A percentile compares a stretch with the other conserved stretches of the same genome.
Conservation (phyloP, 805 yeast species). For the Torulaspora delbrueckii region DNA sequence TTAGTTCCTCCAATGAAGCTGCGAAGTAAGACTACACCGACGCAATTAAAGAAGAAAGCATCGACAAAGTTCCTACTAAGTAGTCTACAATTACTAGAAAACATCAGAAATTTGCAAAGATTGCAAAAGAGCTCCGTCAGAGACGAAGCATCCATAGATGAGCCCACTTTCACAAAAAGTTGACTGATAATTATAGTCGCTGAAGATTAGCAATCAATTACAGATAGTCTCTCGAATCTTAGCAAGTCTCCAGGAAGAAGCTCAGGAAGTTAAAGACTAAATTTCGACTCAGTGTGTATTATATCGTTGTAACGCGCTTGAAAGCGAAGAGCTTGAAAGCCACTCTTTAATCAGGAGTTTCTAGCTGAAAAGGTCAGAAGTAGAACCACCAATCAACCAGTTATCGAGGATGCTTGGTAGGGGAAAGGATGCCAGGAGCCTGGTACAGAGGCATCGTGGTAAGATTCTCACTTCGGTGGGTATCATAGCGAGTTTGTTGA, state of each 20-base stretch:
- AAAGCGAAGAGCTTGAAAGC: background rate
- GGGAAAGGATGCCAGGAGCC: slow-evolving; percentile 8
- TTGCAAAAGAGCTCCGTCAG: background rate
- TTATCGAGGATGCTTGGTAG: slow-evolving; percentile 1
- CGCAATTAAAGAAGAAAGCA: background rate
- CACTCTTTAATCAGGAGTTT: background rate
- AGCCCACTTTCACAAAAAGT: background rate
- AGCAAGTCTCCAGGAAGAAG: background rate
- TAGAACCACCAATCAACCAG: background rate
- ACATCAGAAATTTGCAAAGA: slow-evolving; percentile 15
- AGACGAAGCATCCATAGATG: background rate
- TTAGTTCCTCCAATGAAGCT: slow-evolving; percentile 17
- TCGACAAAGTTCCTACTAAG: slow-evolving; percentile 9
- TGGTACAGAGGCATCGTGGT: slow-evolving; percentile 27
- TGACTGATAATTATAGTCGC: background rate
- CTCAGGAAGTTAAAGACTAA: background rate
- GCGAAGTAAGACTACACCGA: background rate
- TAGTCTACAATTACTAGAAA: slow-evolving; percentile 16
- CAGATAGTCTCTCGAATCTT: background rate
- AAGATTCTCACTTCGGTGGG: slow-evolving; percentile 24
- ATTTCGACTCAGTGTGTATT: background rate
- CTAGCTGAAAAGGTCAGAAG: background rate
- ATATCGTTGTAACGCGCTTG: background rate
- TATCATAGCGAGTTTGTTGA: slow-evolving; percentile 22
- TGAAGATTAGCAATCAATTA: background rate